These are phyloP conservation scores for Phytophthora melonis DNA, from an alignment of 352 stramenopile species.

Conservation along the genomic window DNA sequence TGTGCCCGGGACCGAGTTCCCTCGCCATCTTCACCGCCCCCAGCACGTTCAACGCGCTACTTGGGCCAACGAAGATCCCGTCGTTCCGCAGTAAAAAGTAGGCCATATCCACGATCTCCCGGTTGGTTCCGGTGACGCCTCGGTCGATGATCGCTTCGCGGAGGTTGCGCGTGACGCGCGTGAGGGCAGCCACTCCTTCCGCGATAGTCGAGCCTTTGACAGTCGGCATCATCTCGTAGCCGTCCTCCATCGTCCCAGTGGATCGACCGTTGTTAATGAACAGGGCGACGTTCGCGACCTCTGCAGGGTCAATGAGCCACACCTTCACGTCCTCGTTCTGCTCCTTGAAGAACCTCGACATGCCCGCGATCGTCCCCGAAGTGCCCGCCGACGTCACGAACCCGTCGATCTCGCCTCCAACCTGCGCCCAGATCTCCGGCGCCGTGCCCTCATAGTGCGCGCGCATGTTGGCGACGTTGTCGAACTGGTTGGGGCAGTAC, in stretches of 20 bases:
- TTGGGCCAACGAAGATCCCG: conserved; percentile 91
- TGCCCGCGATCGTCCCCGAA: conserved; percentile 91
- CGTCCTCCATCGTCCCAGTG: conserved; percentile 69
- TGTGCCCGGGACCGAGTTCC: conserved; percentile 60
- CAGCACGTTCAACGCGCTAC: conserved; percentile 73
- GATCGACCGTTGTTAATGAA: conserved; percentile 62
- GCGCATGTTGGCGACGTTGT: conserved; percentile 78
- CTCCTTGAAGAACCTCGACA: conserved; percentile 93
- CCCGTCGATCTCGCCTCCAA: conserved; percentile 90
- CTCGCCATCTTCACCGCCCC: conserved; percentile 76
- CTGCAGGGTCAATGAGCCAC: conserved; percentile 77
- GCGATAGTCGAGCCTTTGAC: conserved; percentile 88
- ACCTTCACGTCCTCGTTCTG: conserved; percentile 50
- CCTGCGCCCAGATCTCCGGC: conserved; percentile 92
- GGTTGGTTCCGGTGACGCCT: conserved; percentile 89
- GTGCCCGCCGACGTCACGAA: conserved; percentile 93
- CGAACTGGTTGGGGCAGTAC: conserved; percentile 80
- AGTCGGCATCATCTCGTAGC: conserved; percentile 85
- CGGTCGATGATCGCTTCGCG: conserved; percentile 87
- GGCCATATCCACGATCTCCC: conserved; percentile 93
- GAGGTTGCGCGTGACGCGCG: conserved; percentile 93
- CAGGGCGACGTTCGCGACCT: conserved; percentile 78
- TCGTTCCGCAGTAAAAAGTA: conserved; percentile 89
- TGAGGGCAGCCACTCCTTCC: conserved; percentile 90
- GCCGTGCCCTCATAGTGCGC: conserved; percentile 85